These are phyloP conservation scores for Pyronema domesticum DNA, from an alignment of 495 filamentous ascomycete genomes.

Conservation along the genomic window DNA sequence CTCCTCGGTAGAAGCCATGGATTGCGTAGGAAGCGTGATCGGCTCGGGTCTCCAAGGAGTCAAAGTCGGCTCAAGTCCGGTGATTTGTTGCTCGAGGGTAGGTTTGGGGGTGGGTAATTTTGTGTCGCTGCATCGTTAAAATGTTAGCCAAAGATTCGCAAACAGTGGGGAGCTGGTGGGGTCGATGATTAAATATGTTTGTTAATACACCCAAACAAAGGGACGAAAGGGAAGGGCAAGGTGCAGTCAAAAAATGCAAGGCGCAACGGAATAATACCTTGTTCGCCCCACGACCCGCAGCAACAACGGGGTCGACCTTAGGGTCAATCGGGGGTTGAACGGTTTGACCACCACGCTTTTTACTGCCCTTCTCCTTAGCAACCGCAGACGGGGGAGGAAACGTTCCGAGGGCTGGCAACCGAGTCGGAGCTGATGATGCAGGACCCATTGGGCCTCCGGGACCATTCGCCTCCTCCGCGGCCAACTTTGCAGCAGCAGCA, in stretches of 20 bases:
- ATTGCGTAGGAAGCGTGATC: conserved; percentile 51
- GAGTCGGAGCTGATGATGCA: conserved; percentile 38
- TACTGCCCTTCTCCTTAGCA: conserved; percentile 47
- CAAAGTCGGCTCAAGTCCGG: conserved; percentile 68
- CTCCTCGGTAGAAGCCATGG: conserved; percentile 50
- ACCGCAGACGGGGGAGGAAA: conserved; percentile 71
- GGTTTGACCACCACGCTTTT: conserved; percentile 36
- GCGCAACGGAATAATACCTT: conserved; percentile 9
- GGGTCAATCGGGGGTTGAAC: conserved; percentile 11
- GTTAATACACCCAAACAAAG: too few relatives aligned
- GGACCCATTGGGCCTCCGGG: conserved; percentile 33
- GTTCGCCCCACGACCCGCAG: conserved; percentile 16
- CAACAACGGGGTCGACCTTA: conserved; percentile 15
- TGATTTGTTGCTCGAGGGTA: conserved; percentile 24
- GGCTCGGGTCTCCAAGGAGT: conserved; percentile 76
- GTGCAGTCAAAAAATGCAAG: too few relatives aligned
- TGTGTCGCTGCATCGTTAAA: conserved; percentile 12
- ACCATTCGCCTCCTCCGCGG: conserved; percentile 48
- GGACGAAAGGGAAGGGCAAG: too few relatives aligned
- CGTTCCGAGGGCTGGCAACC: conserved; percentile 85
- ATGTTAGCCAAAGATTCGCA: background rate
- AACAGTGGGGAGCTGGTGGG: background rate
- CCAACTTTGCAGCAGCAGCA: conserved; percentile 44
- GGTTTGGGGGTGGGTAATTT: conserved; percentile 18
- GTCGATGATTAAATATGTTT: background rate